phyloP scores from a whole-genome alignment of 2,329 filamentous ascomycete species.

The Neurospora sp. region DNA sequence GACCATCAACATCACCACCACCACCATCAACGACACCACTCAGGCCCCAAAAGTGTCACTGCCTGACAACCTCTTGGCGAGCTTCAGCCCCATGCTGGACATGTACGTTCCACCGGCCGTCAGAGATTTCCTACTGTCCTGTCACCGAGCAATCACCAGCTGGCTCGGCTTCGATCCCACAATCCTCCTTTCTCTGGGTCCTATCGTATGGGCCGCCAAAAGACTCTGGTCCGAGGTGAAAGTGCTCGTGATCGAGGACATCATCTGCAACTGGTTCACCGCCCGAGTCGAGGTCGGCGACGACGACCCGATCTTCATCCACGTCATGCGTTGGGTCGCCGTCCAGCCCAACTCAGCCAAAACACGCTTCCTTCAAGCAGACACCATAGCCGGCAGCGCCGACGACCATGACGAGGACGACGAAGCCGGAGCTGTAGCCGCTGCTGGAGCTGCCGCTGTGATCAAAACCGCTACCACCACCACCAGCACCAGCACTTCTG shows the following conservation, averaged over 20 bases:
- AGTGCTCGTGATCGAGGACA: slow-evolving; percentile 13
- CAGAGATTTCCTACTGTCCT: slow-evolving; percentile 34
- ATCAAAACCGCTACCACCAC: background rate
- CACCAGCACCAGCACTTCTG: slow-evolving; percentile 24
- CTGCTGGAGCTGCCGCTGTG: background rate
- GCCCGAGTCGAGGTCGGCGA: slow-evolving; percentile 42
- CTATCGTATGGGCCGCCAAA: slow-evolving; percentile 37
- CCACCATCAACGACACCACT: slow-evolving; percentile 10
- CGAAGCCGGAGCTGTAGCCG: background rate
- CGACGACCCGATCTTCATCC: slow-evolving; percentile 46
- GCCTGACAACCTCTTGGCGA: slow-evolving; percentile 28
- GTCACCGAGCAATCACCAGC: slow-evolving; percentile 30
- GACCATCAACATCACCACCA: slow-evolving; percentile 11
- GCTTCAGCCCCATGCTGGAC: slow-evolving; percentile 35
- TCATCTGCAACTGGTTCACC: slow-evolving; percentile 38
- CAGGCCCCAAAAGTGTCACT: background rate
- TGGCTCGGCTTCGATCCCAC: slow-evolving; percentile 40
- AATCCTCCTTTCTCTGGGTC: slow-evolving; percentile 33
- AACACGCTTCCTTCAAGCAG: slow-evolving; percentile 43
- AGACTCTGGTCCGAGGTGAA: slow-evolving; percentile 29
- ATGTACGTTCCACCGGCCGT: slow-evolving; percentile 28
- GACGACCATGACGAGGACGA: slow-evolving; percentile 47
- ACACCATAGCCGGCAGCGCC: slow-evolving; percentile 42
- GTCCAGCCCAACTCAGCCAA: slow-evolving; percentile 40
- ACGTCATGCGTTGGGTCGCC: slow-evolving; percentile 50